Base-by-base conservation (phyloP, 2,329 filamentous ascomycete species). In the Epichloe amarillans region DNA sequence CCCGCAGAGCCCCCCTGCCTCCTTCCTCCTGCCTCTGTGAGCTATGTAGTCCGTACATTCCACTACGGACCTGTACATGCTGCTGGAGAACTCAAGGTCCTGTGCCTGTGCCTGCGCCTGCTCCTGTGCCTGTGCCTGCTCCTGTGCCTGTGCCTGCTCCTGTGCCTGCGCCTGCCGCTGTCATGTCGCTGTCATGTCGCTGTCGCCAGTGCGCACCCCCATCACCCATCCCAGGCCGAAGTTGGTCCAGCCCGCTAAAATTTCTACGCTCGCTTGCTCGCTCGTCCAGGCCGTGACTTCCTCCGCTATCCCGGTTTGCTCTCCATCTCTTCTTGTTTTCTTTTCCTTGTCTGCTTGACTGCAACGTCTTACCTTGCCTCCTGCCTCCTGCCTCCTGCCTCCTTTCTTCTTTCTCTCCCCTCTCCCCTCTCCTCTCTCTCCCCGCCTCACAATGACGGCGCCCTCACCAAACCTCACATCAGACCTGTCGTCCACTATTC, bases 361-460 rank as follows among this genome's bases (percentile, higher is more conserved):
- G 19, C 49, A 50, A 49, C 54, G 48, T 51, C 56, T 57, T 59
- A 30, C 56, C 56, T 56, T 53, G 48, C 57, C 55, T 58, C 58
- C 59, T 58, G 60, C 59, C 54, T 57, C 58, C 59, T 21, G 48
- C 57, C 55, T 58, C 58, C 59, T 58, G 60, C 59, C 54, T 57
- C 58, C 59, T 21, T 46, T 23, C 35, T 35, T 52, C 51, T 53
- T 56, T 50, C 56, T 56, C 54, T 58, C 52, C 57, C 53, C 54
- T 54, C 54, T 58, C 54, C 56, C 42, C 10, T 17, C 4, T 33
- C 42, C 26, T 15, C 26, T 15, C 26, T 60, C 54, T 56, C 62
- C 36, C 41, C 50, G 54, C 57, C 63, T 64, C 62, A 67, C 59
- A 62, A 67, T 67, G 65, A 62, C 59, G 53, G 56, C 55, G 40